phyloP scores from a whole-genome alignment of 208 protist genomes.

The Trypanosoma platydactyli region DNA sequence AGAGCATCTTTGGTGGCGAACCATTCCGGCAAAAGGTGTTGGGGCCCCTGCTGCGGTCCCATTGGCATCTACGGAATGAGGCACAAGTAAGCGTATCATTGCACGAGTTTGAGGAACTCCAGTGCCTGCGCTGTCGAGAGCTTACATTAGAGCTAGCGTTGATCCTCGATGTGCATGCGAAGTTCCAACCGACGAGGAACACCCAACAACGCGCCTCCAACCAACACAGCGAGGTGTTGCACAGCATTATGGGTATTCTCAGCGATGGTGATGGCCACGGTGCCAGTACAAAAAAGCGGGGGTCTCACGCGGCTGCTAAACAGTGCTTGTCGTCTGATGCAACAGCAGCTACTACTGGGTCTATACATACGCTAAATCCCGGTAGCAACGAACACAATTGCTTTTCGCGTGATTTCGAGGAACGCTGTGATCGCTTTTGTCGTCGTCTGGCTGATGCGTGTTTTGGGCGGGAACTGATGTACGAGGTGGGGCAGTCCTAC shows the following conservation, averaged over 20 bases:
- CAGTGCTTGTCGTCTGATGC: background rate
- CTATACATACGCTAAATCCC: constrained; percentile 42
- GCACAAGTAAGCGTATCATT: constrained; percentile 80
- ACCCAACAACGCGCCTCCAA: background rate
- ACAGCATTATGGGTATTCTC: constrained; percentile 47
- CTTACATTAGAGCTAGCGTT: constrained; percentile 61
- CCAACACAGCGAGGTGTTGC: constrained; percentile 24
- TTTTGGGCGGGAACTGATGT: constrained; percentile 78
- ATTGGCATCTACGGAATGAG: constrained; percentile 82
- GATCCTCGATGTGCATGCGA: constrained; percentile 81
- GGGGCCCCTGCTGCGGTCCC: constrained; percentile 73
- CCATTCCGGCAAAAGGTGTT: constrained; percentile 59
- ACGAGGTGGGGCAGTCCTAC: constrained; percentile 79
- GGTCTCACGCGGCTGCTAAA: constrained; percentile 3
- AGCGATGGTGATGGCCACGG: constrained; percentile 21
- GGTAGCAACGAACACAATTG: constrained; percentile 70
- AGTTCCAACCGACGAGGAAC: constrained; percentile 22
- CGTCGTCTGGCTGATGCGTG: constrained; percentile 58
- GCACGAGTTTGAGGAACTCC: constrained; percentile 81
- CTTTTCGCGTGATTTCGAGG: constrained; percentile 78
- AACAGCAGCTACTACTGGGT: constrained; percentile 11
- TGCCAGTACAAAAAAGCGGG: background rate
- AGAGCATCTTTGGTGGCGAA: constrained; percentile 83
- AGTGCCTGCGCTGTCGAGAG: constrained; percentile 75
- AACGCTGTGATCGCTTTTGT: constrained; percentile 67